phyloP scores from a whole-genome alignment of 768 basidiomycete species.

The Galerina sulciceps region DNA sequence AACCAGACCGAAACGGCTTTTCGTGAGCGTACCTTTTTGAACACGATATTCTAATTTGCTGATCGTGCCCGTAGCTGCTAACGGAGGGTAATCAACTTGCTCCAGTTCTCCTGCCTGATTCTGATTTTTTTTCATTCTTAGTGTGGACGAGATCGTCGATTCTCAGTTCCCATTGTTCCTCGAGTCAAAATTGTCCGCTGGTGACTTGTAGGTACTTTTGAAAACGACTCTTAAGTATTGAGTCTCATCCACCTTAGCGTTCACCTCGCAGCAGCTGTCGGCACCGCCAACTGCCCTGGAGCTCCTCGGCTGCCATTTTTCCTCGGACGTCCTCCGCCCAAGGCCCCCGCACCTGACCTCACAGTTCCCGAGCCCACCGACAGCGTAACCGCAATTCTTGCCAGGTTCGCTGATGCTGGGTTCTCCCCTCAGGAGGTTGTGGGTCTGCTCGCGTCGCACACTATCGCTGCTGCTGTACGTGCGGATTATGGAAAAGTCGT shows the following conservation, averaged over 20 bases:
- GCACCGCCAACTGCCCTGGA: conserved; percentile 40
- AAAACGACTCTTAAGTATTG: not conserved
- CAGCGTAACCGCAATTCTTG: conserved; percentile 28
- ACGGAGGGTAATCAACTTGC: conserved; percentile 11
- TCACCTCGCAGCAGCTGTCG: conserved; percentile 30
- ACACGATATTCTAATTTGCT: not conserved
- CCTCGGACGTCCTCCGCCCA: conserved; percentile 32
- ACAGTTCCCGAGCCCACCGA: conserved; percentile 28
- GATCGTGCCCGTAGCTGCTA: conserved; percentile 13
- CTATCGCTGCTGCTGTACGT: conserved; percentile 29
- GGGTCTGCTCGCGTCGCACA: conserved; percentile 30
- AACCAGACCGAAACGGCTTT: conserved; percentile 24
- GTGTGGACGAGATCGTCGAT: conserved; percentile 25
- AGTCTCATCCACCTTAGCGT: conserved; percentile 11
- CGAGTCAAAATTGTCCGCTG: conserved; percentile 17
- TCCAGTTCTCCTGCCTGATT: not conserved
- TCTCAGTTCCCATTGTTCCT: conserved; percentile 26
- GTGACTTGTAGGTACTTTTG: conserved; percentile 25
- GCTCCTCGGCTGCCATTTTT: conserved; percentile 35
- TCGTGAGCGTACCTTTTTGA: conserved; percentile 14
- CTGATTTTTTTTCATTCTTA: conserved; percentile 7
- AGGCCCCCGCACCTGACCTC: conserved; percentile 25
- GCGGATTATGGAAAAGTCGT: not conserved
- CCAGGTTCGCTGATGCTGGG: conserved; percentile 32
- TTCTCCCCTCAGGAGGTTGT: conserved; percentile 29